Percentiles rank a stretch among this genome's conserved stretches.
phyloP scores from a whole-genome alignment of 75 land plant genomes.

The Pinus tabuliformis region DNA sequence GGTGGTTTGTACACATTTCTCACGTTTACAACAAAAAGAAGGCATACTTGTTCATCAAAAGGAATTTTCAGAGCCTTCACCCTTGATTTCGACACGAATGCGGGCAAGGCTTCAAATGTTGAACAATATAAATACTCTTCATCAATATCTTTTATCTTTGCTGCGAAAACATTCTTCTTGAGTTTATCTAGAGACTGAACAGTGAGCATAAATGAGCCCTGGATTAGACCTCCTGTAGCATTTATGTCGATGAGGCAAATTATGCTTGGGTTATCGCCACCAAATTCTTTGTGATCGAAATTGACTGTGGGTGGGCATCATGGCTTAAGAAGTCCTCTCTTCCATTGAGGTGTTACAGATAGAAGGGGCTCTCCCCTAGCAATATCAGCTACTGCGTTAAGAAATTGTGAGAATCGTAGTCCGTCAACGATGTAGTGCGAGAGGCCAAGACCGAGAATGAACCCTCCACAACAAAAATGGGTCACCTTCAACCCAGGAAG shows the following conservation, averaged over 20 bases:
- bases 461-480: constrained; percentile 46
- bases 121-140: neutral
- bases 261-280: neutral
- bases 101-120: constrained; percentile 9
- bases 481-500: constrained; percentile 29
- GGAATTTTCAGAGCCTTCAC: neutral
- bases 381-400: constrained; percentile 28
- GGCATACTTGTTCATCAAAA: neutral
- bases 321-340: neutral
- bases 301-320: neutral
- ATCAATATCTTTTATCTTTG: neutral
- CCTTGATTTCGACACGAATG: constrained; percentile 10
- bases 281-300: neutral
- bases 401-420: constrained; percentile 34
- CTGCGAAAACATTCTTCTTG: neutral
- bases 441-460: constrained; percentile 35
- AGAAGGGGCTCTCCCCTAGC: constrained; percentile 31
- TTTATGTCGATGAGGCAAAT: neutral
- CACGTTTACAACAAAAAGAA: neutral
- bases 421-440: constrained; percentile 54
- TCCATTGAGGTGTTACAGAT: constrained; percentile 9
- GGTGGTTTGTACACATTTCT: neutral
- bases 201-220: neutral
- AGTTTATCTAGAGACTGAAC: neutral
- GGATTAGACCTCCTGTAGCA: neutral